These are phyloP conservation scores for Wallacemonas sp. DNA, from an alignment of 208 protist genomes.

Conservation along the genomic window DNA sequence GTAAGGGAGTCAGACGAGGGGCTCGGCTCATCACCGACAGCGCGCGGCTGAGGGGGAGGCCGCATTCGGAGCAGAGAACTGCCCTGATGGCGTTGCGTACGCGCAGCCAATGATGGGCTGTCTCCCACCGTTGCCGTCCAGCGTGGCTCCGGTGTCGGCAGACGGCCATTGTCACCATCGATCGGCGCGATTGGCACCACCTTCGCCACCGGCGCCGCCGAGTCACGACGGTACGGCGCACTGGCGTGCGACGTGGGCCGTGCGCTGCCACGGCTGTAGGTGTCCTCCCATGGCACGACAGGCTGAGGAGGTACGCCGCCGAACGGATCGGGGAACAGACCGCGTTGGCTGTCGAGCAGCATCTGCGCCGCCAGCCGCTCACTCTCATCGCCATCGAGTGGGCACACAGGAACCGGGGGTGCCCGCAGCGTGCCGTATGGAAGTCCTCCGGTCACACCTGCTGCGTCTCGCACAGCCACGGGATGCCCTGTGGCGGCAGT, in stretches of 20 bases:
- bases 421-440: neutral
- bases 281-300: neutral
- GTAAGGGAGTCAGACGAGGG: neutral
- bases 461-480: no score
- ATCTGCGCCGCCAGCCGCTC: constrained; percentile 5
- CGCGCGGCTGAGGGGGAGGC: constrained; percentile 3
- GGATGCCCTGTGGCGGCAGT: neutral
- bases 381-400: neutral
- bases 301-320: neutral
- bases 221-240: neutral
- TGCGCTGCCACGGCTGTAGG: neutral
- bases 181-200: no score
- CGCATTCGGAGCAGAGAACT: neutral
- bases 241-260: neutral
- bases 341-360: constrained; percentile 8
- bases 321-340: neutral
- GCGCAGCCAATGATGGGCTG: no score
- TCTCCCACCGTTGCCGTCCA: no score
- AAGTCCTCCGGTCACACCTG: no score
- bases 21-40: neutral
- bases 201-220: neutral
- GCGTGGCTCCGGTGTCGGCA: no score
- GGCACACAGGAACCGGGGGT: neutral
- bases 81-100: no score
- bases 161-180: no score